Base-by-base conservation (phyloP, 164 flowering plant genomes). In the Vitis labrusca region DNA sequence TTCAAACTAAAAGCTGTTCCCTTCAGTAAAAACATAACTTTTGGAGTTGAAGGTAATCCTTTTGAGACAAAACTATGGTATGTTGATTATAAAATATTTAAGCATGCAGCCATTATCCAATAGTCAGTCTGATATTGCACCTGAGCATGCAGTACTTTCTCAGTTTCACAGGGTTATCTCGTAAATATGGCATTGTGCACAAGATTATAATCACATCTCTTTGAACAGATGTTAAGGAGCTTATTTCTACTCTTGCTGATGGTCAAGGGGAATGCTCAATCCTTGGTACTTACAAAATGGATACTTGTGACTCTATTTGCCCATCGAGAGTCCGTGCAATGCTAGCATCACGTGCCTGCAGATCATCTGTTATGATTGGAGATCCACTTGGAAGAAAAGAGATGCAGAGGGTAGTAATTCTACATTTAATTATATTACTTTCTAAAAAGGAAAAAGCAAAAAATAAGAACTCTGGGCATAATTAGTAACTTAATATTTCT, bases 261-360 rank as follows among this genome's bases (percentile, higher is more conserved):
- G 79, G 86, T 74, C 84, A 90, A 68, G 98, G 95, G 58, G 98
- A 96, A 65, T 93, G 98, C 82, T 79, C 91, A 9, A 76, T 91
- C 19, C 66, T 88, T 6, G 84, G 93, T 74, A 81, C 85, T 74
- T 96, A 96, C 85, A 88, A 79, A 77, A 76, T 80, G 82, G 97
- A 91, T 80, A 82, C 90, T 9, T 59, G 78, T 27, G 88, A 88
- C 77, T 93, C 99, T 57, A 74, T 93, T 50, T 93, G 99, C 82
- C 99, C 98, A 23, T 78, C 95, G 5, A 87, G 94, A 87, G 97
- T 96, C 19, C 97, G 99, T 67, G 89, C 89, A 64, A 96, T 93
- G 99, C 81, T 96, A 61, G 99, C 99, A 65, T 93, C 98, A 29
- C 97, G 99, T 67, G 99, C 99, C 63, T 95, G 99, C 79, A 82